A percentile compares a stretch with the other conserved stretches of the same genome.
Evolutionary conservation across 2,329 filamentous ascomycete species (phyloP).

Genomic region (Penicillium brasilianum): DNA sequence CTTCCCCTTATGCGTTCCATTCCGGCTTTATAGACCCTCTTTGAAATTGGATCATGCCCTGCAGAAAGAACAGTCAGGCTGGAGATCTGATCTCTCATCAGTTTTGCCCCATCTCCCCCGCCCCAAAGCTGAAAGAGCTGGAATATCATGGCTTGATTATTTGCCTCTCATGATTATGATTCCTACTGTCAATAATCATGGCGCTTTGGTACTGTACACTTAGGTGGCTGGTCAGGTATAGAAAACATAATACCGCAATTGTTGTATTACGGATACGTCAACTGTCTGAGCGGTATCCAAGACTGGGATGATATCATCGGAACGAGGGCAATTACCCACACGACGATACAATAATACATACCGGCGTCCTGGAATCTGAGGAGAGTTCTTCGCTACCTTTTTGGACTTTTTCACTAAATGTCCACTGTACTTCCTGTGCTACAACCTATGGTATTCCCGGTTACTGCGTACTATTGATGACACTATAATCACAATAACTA

Average conservation of each 20-base stretch:
- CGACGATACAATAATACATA: neutral
- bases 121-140: slow-evolving; percentile 11
- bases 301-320: neutral
- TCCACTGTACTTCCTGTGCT: neutral
- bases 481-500: neutral
- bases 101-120: neutral
- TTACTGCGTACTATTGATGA: neutral
- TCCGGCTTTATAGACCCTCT: slow-evolving; percentile 5
- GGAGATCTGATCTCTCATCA: slow-evolving; percentile 15
- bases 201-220: no score
- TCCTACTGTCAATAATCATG: no score
- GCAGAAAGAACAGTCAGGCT: neutral
- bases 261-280: neutral
- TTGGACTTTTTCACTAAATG: neutral
- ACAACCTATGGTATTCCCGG: neutral
- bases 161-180: slow-evolving; percentile 2
- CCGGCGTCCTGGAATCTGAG: neutral
- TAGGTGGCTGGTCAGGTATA: neutral
- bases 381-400: neutral
- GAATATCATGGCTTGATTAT: slow-evolving; percentile 7
- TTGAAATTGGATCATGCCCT: neutral
- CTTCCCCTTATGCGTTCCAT: neutral
- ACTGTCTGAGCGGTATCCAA: neutral
- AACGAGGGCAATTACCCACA: neutral
- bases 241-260: neutral